Percentiles rank a stretch among this genome's conserved stretches.
phyloP scores from a whole-genome alignment of 345 rosid genomes.

The Populus simonii region DNA sequence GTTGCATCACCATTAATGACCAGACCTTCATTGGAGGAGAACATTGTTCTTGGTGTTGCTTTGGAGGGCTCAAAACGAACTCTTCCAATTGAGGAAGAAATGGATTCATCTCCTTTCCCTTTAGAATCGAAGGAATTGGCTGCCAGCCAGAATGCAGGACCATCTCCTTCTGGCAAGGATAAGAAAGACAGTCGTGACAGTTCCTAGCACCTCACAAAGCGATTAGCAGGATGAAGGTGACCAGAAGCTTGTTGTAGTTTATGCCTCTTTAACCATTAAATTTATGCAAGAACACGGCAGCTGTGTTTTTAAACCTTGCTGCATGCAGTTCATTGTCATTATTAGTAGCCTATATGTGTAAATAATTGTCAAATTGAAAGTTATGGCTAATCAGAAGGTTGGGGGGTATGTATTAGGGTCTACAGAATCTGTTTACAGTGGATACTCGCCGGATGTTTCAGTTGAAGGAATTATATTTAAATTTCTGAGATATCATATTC shows the following conservation, averaged over 20 bases:
- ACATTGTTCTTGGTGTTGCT: slow-evolving; percentile 85
- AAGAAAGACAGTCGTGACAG: slow-evolving; percentile 43
- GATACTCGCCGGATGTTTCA: neutral
- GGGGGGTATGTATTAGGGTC: too few relatives aligned
- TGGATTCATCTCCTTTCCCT: slow-evolving; percentile 23
- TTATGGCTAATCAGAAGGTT: too few relatives aligned
- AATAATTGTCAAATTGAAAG: slow-evolving; percentile 17
- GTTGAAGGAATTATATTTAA: neutral
- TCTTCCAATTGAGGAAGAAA: slow-evolving; percentile 79
- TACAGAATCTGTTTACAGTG: neutral
- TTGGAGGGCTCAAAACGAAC: slow-evolving; percentile 86
- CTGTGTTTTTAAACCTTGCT: slow-evolving; percentile 52
- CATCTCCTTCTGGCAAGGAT: slow-evolving; percentile 29
- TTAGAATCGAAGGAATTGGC: slow-evolving; percentile 57
- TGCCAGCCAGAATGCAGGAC: slow-evolving; percentile 35
- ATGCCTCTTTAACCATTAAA: neutral
- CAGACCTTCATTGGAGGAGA: slow-evolving; percentile 64
- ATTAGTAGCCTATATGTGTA: slow-evolving; percentile 12
- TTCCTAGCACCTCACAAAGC: slow-evolving; percentile 22
- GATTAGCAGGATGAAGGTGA: slow-evolving; percentile 1
- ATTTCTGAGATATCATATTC: neutral
- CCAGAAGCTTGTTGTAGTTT: neutral
- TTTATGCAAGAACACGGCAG: slow-evolving; percentile 31
- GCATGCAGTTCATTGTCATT: slow-evolving; percentile 9
- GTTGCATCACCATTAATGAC: slow-evolving; percentile 27